Conservation (phyloP, 495 filamentous ascomycete species). For the Trypethelium eluteriae region DNA sequence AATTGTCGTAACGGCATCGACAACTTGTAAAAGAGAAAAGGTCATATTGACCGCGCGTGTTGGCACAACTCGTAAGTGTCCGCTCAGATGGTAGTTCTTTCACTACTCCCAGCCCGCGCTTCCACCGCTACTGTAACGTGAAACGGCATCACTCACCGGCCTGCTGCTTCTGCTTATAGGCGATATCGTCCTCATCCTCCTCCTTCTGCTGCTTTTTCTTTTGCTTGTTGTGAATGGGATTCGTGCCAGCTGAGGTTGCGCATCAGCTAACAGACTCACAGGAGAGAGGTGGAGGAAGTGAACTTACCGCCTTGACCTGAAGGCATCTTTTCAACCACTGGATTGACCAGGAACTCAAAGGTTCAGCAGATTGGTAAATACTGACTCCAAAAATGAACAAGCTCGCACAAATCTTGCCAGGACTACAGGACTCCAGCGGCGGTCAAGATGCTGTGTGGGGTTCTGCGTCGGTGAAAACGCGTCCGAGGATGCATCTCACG, state of each 20-base stretch:
- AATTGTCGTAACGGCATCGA: background rate
- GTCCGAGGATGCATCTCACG: constrained; percentile 12
- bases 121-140: background rate
- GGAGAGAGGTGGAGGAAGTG: background rate
- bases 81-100: background rate
- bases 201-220: constrained; percentile 30
- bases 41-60: background rate
- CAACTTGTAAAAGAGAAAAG: background rate
- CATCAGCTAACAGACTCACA: background rate
- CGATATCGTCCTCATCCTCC: constrained; percentile 32
- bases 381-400: background rate
- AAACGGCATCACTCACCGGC: constrained; percentile 26
- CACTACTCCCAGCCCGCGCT: background rate
- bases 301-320: constrained; percentile 20
- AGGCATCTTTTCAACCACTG: constrained; percentile 15
- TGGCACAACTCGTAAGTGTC: background rate
- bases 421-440: background rate
- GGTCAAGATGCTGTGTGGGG: background rate
- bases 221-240: constrained; percentile 40
- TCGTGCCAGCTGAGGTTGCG: constrained; percentile 28
- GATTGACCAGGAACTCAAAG: background rate
- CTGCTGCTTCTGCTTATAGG: constrained; percentile 34
- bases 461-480: constrained; percentile 14
- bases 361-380: no score
- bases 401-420: background rate